Base-by-base conservation (phyloP, 768 basidiomycete species). In the Hydnomerulius pinastri region DNA sequence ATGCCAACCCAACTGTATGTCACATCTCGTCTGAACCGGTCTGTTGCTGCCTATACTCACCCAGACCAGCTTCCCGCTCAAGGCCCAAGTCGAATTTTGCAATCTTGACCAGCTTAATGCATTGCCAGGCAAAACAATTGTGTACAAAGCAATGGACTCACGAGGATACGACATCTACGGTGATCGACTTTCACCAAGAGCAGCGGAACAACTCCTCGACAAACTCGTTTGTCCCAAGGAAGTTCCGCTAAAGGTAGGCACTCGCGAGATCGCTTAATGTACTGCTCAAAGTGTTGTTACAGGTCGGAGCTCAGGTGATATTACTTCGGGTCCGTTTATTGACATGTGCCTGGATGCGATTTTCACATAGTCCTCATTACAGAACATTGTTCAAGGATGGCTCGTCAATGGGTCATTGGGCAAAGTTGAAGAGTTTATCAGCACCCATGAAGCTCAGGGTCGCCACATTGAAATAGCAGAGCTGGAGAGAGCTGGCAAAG, bases 321-420 rank as follows among this genome's bases (percentile, higher is more conserved):
- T 54, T 74, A 1, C 69, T 71, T 39, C 69, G 70, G 12, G 69
- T 72, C 49, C 7, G 62, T 43, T 40, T 33, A 13, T 13, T 37
- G n/a, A n/a, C 24, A 17, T 11, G n/a, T 35, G 9, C 20, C 11
- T 9, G 15, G 13, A 21, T 47, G 11, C 15, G 23, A 44, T 25
- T 23, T 24, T 40, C 38, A 52, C 32, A 23, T 37, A n/a, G 7
- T 20, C 9, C 10, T 24, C 48, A 23, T 36, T 37, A 12, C 24
- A 73, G 73, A 73, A 73, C 48, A 60, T 69, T 48, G 24, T 37
- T 1, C 62, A 69, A 51, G 66, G 66, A 1, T 41, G 21, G 18
- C 62, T 73, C 23, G 97, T 98, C 46, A 99, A 99, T 61, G 96
- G 96, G 0, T 91, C 86, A 42, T 85, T 97, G 71, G 97, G 96